A percentile compares a stretch with the other conserved stretches of the same genome.
phyloP scores from a whole-genome alignment of 163 green algal genomes.

The Prototheca cutis region DNA sequence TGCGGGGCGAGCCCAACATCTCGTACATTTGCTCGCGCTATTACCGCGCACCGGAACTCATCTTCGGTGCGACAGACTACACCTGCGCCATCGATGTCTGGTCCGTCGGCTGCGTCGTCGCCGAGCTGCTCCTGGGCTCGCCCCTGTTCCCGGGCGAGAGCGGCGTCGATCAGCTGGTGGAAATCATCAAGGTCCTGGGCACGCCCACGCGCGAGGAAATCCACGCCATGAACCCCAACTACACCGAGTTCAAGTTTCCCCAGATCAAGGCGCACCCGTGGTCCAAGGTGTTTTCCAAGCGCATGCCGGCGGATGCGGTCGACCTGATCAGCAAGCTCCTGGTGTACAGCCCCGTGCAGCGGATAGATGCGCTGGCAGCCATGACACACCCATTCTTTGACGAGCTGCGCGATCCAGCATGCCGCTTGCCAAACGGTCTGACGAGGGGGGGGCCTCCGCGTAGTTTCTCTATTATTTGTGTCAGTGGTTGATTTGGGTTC shows the following conservation, averaged over 20 bases:
- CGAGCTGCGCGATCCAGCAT: constrained; percentile 75
- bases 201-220: constrained; percentile 92
- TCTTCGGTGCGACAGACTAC: constrained; percentile 97
- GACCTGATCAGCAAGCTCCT: constrained; percentile 91
- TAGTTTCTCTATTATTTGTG: too few species aligned
- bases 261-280: constrained; percentile 93
- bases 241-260: constrained; percentile 99
- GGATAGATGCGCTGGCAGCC: constrained; percentile 54
- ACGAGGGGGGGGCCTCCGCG: too few species aligned
- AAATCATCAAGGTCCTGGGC: constrained; percentile 94
- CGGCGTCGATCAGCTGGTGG: constrained; percentile 95
- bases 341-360: constrained; percentile 73
- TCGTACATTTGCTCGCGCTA: constrained; percentile 97
- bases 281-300: constrained; percentile 92
- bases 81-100: constrained; percentile 97
- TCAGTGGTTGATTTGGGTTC: background rate
- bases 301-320: constrained; percentile 79
- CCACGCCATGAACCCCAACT: constrained; percentile 98
- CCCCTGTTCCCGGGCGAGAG: constrained; percentile 81
- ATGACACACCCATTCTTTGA: constrained; percentile 95
- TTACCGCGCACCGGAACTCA: constrained; percentile 90
- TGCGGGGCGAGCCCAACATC: constrained; percentile 96
- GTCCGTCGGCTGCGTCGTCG: constrained; percentile 93
- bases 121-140: constrained; percentile 91
- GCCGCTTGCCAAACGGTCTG: constrained; percentile 72